Conservation (phyloP, 1,284 basidiomycete species). For the Marasmius oreades region DNA sequence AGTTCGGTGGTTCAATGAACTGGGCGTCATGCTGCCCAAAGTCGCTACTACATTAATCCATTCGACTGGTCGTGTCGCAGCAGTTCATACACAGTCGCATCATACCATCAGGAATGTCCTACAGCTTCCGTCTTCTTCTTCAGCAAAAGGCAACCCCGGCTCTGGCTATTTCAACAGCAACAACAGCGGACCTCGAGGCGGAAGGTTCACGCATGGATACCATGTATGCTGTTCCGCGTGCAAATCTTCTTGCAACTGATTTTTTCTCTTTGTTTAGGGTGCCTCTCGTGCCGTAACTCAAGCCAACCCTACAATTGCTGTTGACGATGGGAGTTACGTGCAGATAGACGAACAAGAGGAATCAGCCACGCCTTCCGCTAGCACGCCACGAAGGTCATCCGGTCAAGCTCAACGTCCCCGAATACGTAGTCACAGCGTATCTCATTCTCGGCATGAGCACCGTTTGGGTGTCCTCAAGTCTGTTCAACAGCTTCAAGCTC, state of each 20-base stretch:
- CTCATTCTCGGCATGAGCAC: slow-evolving; percentile 40
- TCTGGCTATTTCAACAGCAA: slow-evolving; percentile 61
- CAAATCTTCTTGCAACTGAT: slow-evolving; percentile 3
- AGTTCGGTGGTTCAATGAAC: background rate
- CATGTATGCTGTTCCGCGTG: slow-evolving; percentile 31
- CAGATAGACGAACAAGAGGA: slow-evolving; percentile 62
- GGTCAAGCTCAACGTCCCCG: slow-evolving; percentile 33
- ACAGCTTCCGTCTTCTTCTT: slow-evolving; percentile 43
- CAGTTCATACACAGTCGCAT: slow-evolving; percentile 64
- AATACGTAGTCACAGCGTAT: slow-evolving; percentile 57
- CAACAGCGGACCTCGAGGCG: slow-evolving; percentile 59
- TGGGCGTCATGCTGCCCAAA: slow-evolving; percentile 68
- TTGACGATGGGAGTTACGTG: slow-evolving; percentile 41
- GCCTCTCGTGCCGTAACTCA: slow-evolving; percentile 67
- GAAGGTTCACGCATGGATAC: slow-evolving; percentile 65
- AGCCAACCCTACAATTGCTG: slow-evolving; percentile 49
- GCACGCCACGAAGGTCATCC: slow-evolving; percentile 26
- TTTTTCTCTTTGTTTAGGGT: slow-evolving; percentile 37
- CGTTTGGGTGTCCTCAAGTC: slow-evolving; percentile 55
- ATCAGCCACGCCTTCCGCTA: slow-evolving; percentile 14
- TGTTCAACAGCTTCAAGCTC: slow-evolving; percentile 53
- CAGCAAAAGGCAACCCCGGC: slow-evolving; percentile 41
- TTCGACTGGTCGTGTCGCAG: slow-evolving; percentile 69
- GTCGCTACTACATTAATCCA: slow-evolving; percentile 73
- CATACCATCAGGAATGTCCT: slow-evolving; percentile 70